phyloP scores from a whole-genome alignment of 2,329 filamentous ascomycete genomes.

The Acephala macrosclerotiorum region DNA sequence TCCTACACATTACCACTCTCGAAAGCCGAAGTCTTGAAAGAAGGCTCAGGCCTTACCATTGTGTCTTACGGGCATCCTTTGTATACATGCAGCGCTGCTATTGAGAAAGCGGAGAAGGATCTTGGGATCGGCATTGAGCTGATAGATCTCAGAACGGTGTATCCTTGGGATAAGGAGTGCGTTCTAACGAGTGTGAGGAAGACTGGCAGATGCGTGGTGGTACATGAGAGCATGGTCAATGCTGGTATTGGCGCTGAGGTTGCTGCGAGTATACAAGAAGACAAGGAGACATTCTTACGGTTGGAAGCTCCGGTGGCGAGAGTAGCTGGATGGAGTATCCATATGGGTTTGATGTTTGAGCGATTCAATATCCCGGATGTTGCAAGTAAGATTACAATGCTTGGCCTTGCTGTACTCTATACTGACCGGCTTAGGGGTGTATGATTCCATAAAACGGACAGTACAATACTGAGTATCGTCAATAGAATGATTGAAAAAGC shows the following conservation, averaged over 20 bases:
- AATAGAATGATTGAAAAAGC: background rate
- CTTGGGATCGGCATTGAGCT: slow-evolving; percentile 72
- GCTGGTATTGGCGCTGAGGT: slow-evolving; percentile 77
- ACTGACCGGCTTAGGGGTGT: slow-evolving; percentile 41
- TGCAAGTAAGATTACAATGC: slow-evolving; percentile 62
- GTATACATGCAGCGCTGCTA: slow-evolving; percentile 72
- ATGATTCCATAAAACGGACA: slow-evolving; percentile 44
- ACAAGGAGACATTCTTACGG: slow-evolving; percentile 65
- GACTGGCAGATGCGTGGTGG: slow-evolving; percentile 73
- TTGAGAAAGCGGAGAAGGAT: slow-evolving; percentile 71
- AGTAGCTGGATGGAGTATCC: slow-evolving; percentile 74
- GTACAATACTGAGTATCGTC: slow-evolving; percentile 38
- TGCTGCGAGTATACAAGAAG: slow-evolving; percentile 73
- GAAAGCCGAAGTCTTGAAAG: slow-evolving; percentile 72
- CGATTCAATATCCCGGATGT: slow-evolving; percentile 73
- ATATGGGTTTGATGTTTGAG: slow-evolving; percentile 72
- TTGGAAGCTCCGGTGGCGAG: slow-evolving; percentile 75
- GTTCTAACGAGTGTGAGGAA: slow-evolving; percentile 72
- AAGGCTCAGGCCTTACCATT: slow-evolving; percentile 71
- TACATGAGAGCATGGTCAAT: slow-evolving; percentile 80
- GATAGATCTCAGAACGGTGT: slow-evolving; percentile 75
- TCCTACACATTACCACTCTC: slow-evolving; percentile 72
- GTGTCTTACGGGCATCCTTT: slow-evolving; percentile 76
- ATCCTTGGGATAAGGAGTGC: slow-evolving; percentile 75
- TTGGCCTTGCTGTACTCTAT: background rate